Conservation (phyloP, 2,329 filamentous ascomycete species). For the Beauveria medogensis region DNA sequence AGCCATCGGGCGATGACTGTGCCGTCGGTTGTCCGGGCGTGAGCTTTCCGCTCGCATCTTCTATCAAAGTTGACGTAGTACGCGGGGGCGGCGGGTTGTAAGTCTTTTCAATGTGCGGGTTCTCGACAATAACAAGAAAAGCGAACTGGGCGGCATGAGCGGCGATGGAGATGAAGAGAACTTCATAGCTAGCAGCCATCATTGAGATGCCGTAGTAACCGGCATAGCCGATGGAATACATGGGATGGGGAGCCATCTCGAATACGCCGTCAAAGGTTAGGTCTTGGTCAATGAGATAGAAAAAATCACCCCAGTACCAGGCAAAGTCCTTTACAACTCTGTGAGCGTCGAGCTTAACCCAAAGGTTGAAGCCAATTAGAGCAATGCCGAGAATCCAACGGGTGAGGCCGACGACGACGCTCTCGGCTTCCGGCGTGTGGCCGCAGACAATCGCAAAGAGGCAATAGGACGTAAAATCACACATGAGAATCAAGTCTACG, state of each 20-base stretch:
- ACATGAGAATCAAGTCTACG: slow-evolving; percentile 96
- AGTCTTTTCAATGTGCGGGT: slow-evolving; percentile 94
- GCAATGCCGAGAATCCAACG: slow-evolving; percentile 74
- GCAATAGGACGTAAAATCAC: slow-evolving; percentile 95
- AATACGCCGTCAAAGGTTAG: slow-evolving; percentile 98
- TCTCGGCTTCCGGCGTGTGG: slow-evolving; percentile 66
- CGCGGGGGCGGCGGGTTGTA: slow-evolving; percentile 86
- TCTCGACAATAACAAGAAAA: slow-evolving; percentile 87
- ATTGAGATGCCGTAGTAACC: slow-evolving; percentile 98
- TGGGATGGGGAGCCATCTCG: slow-evolving; percentile 96
- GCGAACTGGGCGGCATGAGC: slow-evolving; percentile 91
- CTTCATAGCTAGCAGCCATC: slow-evolving; percentile 96
- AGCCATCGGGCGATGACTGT: slow-evolving; percentile 17
- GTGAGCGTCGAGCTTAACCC: slow-evolving; percentile 97
- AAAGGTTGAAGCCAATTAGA: slow-evolving; percentile 88
- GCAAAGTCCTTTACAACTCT: slow-evolving; percentile 97
- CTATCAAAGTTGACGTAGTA: slow-evolving; percentile 36
- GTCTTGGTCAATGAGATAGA: slow-evolving; percentile 96
- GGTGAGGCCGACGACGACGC: slow-evolving; percentile 55
- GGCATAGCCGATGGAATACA: slow-evolving; percentile 97
- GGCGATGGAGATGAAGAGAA: slow-evolving; percentile 91
- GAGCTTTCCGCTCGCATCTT: slow-evolving; percentile 22
- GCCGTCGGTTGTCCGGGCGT: slow-evolving; percentile 18
- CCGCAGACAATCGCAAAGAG: slow-evolving; percentile 89
- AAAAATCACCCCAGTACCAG: slow-evolving; percentile 99